Base-by-base conservation (phyloP, 306 rosid species). In the Trifolium dubium region DNA sequence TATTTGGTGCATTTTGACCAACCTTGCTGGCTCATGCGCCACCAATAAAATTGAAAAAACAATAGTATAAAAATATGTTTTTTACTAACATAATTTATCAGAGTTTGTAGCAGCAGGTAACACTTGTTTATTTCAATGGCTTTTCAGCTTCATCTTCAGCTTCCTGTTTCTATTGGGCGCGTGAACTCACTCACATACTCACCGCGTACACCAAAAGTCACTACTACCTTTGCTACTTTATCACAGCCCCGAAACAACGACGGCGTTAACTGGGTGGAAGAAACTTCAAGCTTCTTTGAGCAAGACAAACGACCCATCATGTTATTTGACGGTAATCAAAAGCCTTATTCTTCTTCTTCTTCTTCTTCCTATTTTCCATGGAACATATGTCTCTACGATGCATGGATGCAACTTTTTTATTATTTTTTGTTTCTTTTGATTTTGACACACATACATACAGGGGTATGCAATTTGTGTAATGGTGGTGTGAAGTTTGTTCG, bases 401-500 rank as follows among this genome's bases (percentile, higher is more conserved):
- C 75, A 54, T 4, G 32, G 14, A 8, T 18, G 8, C 70, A 31
- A 5, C 18, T 29, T 30, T 17, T 19, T 66, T 37, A 66, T 77
- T 35, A 63, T 12, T 32, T 41, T 15, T 41, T 15, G 76, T 58
- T 46, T 10, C 0, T 59, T 4, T 31, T 55, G 32, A 46, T 40
- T 77, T 34, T 75, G 53, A 50, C 72, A 83, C 64, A 64, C 77
- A 81, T 97, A 49, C 74, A 84, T 68, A 71, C 77, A 81, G 98
- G 97, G 72, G 96, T 91, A 37, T 94, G 97, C 86, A 94, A 94
- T 77, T 82, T 94, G 77, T 94, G 98, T 72, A 91, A 94, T 67
- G 98, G 98, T 41, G 97, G 98, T 64, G 98, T 91, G 0, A 91
- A 85, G 80, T 88, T 93, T 71, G 97, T 93, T 28, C 94, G 96